phyloP scores from a whole-genome alignment of 2,329 filamentous ascomycete genomes.

The Dothiorella sarmentorum region DNA sequence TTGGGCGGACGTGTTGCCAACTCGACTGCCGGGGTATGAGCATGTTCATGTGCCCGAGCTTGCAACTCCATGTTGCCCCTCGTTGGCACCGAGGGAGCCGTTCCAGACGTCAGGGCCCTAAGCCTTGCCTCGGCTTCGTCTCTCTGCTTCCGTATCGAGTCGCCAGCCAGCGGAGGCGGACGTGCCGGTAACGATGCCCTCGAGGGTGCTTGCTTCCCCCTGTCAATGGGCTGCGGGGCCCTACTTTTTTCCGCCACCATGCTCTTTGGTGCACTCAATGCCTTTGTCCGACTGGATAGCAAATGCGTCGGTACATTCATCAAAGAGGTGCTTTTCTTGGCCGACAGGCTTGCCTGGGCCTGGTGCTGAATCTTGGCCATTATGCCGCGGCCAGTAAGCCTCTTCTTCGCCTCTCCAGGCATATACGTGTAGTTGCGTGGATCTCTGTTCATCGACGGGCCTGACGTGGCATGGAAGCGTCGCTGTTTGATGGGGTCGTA shows the following conservation, averaged over 20 bases:
- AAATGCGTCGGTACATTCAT: slow-evolving; percentile 3
- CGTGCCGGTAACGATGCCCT: background rate
- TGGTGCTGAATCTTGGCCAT: slow-evolving; percentile 16
- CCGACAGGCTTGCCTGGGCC: slow-evolving; percentile 9
- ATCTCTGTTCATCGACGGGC: background rate
- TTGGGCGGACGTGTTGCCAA: background rate
- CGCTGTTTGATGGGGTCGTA: slow-evolving; percentile 7
- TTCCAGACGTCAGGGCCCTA: background rate
- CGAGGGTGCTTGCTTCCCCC: slow-evolving; percentile 5
- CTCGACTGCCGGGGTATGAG: background rate
- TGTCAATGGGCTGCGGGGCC: slow-evolving; percentile 9
- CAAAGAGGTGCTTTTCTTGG: background rate
- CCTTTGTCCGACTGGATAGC: background rate
- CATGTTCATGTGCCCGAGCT: background rate
- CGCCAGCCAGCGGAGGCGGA: background rate
- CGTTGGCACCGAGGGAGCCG: background rate
- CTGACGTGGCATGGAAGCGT: background rate
- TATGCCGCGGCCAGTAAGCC: slow-evolving; percentile 13
- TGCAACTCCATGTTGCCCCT: background rate
- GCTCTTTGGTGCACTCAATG: slow-evolving; percentile 7
- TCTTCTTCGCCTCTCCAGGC: slow-evolving; percentile 16
- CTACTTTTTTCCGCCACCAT: slow-evolving; percentile 10
- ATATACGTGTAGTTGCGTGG: slow-evolving; percentile 14
- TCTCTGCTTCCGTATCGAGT: background rate
- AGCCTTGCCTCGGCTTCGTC: slow-evolving; percentile 8